phyloP scores from a whole-genome alignment of 495 filamentous ascomycete species.

The Chaetomium cochliodes region DNA sequence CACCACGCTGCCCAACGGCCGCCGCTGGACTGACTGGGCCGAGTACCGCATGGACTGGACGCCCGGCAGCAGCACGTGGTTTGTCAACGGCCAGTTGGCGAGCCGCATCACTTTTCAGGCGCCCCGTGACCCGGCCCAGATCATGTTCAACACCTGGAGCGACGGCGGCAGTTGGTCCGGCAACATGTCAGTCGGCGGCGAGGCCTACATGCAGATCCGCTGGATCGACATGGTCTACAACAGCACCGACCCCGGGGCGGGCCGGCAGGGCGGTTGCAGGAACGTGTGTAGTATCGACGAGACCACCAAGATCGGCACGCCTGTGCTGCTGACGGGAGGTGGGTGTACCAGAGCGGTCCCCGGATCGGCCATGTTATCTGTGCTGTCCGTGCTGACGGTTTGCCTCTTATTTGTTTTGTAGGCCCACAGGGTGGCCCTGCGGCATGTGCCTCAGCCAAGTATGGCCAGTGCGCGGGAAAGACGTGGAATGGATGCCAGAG shows the following conservation, averaged over 20 bases:
- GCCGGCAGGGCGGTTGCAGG: constrained; percentile 33
- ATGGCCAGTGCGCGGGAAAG: constrained; percentile 52
- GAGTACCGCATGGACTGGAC: constrained; percentile 73
- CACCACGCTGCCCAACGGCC: constrained; percentile 41
- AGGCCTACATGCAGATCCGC: constrained; percentile 65
- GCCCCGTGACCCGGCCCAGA: constrained; percentile 56
- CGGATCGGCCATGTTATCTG: too few species aligned
- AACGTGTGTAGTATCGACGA: constrained; percentile 54
- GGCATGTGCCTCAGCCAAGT: constrained; percentile 32
- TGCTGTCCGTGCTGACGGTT: constrained; percentile 9
- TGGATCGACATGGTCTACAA: constrained; percentile 77
- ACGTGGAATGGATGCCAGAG: constrained; percentile 47
- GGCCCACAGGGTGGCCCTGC: constrained; percentile 19
- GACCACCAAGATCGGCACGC: constrained; percentile 40
- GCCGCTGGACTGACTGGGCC: constrained; percentile 65
- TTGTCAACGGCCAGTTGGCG: constrained; percentile 57
- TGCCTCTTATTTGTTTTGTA: neutral
- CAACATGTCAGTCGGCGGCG: constrained; percentile 57
- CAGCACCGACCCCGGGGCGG: constrained; percentile 35
- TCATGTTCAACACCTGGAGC: constrained; percentile 74
- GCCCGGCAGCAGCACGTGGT: constrained; percentile 60
- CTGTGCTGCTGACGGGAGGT: constrained; percentile 33
- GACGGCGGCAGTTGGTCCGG: constrained; percentile 72
- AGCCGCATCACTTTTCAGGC: constrained; percentile 61
- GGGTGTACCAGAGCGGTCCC: constrained; percentile 1